Evolutionary conservation across 768 basidiomycete species (phyloP), one percentile per base, ranked within the genome.

Genomic region (Lentinula sp.): DNA sequence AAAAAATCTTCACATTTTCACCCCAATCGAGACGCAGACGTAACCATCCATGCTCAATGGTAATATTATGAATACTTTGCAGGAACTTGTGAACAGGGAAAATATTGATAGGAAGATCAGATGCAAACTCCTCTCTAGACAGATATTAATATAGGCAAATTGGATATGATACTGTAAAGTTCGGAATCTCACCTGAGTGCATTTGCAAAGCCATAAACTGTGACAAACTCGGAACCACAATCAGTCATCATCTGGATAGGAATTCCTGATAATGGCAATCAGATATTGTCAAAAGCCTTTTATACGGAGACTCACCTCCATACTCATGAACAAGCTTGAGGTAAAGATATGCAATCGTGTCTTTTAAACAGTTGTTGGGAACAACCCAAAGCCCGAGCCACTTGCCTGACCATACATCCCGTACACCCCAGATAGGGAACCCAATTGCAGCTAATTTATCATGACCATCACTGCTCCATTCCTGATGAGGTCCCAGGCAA

Each of bases 401-500:
- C 51, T 68, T 68, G 2, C 69, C 65, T 0, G 65, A 61, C 61
- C 63, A 68, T n/a, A 66, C 63, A 46, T 76, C 71, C 0, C 63
- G 42, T 42, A 73, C 58, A 3, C 64, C 71, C 67, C 67, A 71
- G 20, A 62, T 57, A 2, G 68, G 72, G 65, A 76, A 75, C 1
- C 75, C 71, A 50, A 74, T 70, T 10, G 33, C 52, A 8, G 52
- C 49, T 2, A 76, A 65, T 59, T 76, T 76, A 60, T 74, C 71
- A 57, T 76, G 71, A 1, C 75, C 75, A 67, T 75, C 71, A 7
- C 64, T 70, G 52, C 65, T 67, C 72, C 75, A 76, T 28, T 69
- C 66, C 43, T 73, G 66, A 62, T 75, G 58, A 4, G 66, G 63
- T 1, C 75, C 74, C 43, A 74, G 54, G 1, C 62, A 42, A 5